Conservation (phyloP, 2,329 filamentous ascomycete species). For the Byssothecium circinans region DNA sequence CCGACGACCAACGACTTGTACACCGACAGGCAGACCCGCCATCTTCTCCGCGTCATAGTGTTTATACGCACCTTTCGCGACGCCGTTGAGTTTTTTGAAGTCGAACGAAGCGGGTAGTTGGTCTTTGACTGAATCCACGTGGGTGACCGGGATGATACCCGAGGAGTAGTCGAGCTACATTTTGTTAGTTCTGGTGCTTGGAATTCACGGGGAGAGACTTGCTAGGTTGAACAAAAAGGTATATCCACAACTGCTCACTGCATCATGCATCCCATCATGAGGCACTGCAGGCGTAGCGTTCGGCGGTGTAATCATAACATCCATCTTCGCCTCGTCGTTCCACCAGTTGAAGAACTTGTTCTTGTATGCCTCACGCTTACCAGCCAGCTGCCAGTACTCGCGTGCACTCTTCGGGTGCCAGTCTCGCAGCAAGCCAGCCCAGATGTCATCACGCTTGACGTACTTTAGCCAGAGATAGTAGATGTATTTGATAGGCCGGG, state of each 20-base stretch:
- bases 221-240: constrained; percentile 91
- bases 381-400: constrained; percentile 82
- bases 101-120: constrained; percentile 64
- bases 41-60: constrained; percentile 80
- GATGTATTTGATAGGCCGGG: constrained; percentile 75
- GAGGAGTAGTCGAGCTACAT: constrained; percentile 77
- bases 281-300: constrained; percentile 90
- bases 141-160: constrained; percentile 81
- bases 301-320: constrained; percentile 80
- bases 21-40: constrained; percentile 83
- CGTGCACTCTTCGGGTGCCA: constrained; percentile 74
- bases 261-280: constrained; percentile 82
- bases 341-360: constrained; percentile 83
- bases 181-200: constrained; percentile 5
- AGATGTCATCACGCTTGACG: constrained; percentile 71
- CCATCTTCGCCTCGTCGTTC: constrained; percentile 66
- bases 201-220: constrained; percentile 35
- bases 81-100: constrained; percentile 69
- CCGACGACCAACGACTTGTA: constrained; percentile 79
- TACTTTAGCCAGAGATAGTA: constrained; percentile 91
- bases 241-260: constrained; percentile 84
- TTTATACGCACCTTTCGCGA: constrained; percentile 81
- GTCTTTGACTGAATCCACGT: constrained; percentile 72
- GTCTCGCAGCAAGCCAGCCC: constrained; percentile 73
- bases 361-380: constrained; percentile 75